phyloP scores from a whole-genome alignment of 2,329 filamentous ascomycete species.

The Fusarium brevicatenulatum region DNA sequence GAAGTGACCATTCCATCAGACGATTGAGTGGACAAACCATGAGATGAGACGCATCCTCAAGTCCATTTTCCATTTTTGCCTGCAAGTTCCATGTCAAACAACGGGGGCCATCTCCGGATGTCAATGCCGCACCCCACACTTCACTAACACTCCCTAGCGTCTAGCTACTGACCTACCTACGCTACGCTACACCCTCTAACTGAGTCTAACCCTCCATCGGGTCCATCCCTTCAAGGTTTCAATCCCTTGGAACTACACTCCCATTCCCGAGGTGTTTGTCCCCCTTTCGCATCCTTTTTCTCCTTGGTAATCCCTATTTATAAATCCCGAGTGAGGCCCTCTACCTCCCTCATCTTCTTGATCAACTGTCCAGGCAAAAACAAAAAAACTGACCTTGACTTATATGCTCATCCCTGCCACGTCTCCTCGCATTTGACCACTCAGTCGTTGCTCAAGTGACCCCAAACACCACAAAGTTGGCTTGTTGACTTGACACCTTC shows the following conservation, averaged over 20 bases:
- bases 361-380: conserved; percentile 18
- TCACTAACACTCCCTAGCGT: conserved; percentile 7
- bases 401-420: conserved; percentile 28
- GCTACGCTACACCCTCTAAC: conserved; percentile 1
- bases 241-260: conserved; percentile 24
- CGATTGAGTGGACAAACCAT: conserved; percentile 25
- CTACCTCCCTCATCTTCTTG: background rate
- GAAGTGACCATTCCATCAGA: conserved; percentile 26
- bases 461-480: conserved; percentile 3
- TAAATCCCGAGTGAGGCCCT: conserved; percentile 28
- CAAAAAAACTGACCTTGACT: conserved; percentile 14
- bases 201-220: background rate
- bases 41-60: conserved; percentile 18
- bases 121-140: conserved; percentile 39
- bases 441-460: conserved; percentile 30
- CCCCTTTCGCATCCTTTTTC: conserved; percentile 25
- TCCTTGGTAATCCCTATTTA: conserved; percentile 13
- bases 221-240: conserved; percentile 18
- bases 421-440: conserved; percentile 27
- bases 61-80: background rate
- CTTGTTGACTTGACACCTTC: background rate
- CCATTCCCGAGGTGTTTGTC: conserved; percentile 15
- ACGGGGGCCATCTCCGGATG: conserved; percentile 31
- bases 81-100: conserved; percentile 10
- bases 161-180: background rate